phyloP scores from a whole-genome alignment of 257 asterid genomes.

The Nicotiana knightiana region DNA sequence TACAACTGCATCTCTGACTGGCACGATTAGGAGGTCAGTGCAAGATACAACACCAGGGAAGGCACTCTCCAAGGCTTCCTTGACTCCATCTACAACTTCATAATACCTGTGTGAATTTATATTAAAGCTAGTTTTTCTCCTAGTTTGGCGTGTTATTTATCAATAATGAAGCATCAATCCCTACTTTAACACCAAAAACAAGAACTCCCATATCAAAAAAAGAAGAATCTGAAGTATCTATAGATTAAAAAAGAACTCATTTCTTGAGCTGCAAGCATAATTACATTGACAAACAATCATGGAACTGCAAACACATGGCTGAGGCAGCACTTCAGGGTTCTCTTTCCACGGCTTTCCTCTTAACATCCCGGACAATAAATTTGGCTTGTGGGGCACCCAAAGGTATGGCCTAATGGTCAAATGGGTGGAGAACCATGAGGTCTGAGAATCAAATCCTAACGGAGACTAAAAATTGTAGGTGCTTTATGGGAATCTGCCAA shows the following conservation, averaged over 20 bases:
- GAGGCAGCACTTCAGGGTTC: constrained; percentile 75
- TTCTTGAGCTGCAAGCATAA: neutral
- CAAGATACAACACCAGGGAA: constrained; percentile 84
- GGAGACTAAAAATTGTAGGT: too few relatives aligned
- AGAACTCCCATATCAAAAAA: neutral
- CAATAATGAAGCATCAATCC: constrained; percentile 89
- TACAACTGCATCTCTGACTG: constrained; percentile 86
- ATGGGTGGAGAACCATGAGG: too few relatives aligned
- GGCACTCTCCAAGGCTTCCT: constrained; percentile 55
- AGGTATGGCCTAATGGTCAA: too few relatives aligned
- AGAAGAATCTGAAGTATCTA: neutral
- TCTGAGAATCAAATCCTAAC: too few relatives aligned
- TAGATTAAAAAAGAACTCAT: too few relatives aligned
- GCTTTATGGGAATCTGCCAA: too few relatives aligned
- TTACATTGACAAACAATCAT: constrained; percentile 92
- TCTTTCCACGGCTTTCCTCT: constrained; percentile 47
- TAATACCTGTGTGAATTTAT: constrained; percentile 69
- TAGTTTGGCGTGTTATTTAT: constrained; percentile 60
- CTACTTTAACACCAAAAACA: constrained; percentile 21
- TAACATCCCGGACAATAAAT: constrained; percentile 43
- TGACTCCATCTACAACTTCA: constrained; percentile 64
- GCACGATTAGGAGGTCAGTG: constrained; percentile 85
- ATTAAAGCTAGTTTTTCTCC: constrained; percentile 77
- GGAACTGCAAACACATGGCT: constrained; percentile 92
- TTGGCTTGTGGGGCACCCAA: constrained; percentile 50